Evolutionary conservation across 2,329 filamentous ascomycete genomes (phyloP).

Genomic region (Magnaporthales sp.): DNA sequence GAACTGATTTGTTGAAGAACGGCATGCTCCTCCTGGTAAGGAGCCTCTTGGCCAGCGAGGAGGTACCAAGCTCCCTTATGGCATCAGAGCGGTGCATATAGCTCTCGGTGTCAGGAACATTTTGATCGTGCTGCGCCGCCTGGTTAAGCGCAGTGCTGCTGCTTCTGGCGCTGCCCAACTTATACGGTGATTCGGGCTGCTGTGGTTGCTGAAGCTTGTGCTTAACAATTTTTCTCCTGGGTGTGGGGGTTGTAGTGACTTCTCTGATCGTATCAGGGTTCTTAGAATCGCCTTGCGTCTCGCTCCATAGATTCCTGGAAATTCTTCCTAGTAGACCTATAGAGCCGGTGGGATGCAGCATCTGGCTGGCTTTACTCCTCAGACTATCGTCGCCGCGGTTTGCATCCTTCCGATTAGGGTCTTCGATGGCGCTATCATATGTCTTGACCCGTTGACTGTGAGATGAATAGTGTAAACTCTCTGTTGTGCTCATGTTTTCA

Average conservation of each 20-base stretch:
- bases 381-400: background rate
- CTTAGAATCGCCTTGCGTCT: background rate
- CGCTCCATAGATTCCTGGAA: background rate
- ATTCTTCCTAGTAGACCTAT: background rate
- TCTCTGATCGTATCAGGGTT: background rate
- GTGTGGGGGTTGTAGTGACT: background rate
- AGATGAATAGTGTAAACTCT: background rate
- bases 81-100: background rate
- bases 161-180: background rate
- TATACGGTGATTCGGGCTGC: background rate
- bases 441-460: background rate
- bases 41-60: background rate
- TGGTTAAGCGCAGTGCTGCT: background rate
- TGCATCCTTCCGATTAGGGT: background rate
- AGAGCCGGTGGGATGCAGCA: background rate
- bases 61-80: background rate
- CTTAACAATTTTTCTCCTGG: constrained; percentile 1
- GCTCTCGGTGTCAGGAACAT: background rate
- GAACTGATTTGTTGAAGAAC: background rate
- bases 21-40: background rate
- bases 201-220: background rate
- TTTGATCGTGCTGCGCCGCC: background rate
- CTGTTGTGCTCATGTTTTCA: constrained; percentile 11
- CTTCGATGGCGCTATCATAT: background rate
- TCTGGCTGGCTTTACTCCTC: background rate